Evolutionary conservation across 1,139 yeast species (phyloP).

Genomic region (Blastobotrys illinoisensis): DNA sequence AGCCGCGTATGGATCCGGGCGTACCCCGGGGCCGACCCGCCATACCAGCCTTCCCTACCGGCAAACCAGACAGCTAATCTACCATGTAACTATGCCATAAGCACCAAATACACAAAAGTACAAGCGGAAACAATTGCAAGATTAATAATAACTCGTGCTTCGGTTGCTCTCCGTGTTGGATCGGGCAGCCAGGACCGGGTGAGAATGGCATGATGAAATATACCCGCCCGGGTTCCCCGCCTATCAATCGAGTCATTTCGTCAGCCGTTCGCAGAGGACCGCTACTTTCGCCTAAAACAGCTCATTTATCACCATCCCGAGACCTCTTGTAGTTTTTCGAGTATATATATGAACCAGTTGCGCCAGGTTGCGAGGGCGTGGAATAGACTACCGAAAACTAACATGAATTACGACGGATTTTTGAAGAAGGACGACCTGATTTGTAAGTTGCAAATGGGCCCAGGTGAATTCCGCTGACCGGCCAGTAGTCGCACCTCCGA

Average conservation of each 20-base stretch:
- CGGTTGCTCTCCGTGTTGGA: neutral
- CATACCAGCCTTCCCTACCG: too few species aligned
- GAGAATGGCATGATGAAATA: neutral
- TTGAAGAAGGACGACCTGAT: constrained; percentile 6
- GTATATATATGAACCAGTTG: neutral
- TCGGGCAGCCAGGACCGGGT: neutral
- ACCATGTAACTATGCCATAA: too few species aligned
- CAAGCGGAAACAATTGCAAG: too few species aligned
- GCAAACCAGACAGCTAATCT: too few species aligned
- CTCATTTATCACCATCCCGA: neutral
- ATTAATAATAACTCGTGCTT: too few species aligned
- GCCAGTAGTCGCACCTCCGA: constrained; percentile 62
- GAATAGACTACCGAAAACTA: neutral
- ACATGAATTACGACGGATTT: neutral
- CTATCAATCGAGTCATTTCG: neutral
- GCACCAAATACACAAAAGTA: neutral
- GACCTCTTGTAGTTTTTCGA: neutral
- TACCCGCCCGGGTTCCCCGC: neutral
- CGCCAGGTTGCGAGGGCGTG: neutral
- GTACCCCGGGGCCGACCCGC: too few species aligned
- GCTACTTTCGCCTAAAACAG: neutral
- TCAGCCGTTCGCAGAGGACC: neutral
- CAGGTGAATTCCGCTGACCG: neutral
- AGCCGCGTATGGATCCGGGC: too few species aligned
- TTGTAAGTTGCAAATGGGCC: neutral